Evolutionary conservation across 441 rosid genomes (phyloP).

Genomic region (Arabidopsis lyrata): DNA sequence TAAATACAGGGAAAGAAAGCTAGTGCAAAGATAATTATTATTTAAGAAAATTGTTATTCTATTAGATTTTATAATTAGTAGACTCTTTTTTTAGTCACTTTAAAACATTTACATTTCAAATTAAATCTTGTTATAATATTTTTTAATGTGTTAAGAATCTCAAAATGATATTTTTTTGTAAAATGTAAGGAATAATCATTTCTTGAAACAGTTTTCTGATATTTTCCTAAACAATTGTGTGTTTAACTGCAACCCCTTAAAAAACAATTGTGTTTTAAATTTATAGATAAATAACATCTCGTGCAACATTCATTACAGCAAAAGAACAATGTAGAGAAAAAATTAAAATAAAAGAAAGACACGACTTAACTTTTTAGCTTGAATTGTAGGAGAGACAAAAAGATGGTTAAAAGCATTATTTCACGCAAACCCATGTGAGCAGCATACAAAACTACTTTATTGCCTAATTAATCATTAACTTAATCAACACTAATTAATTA

Average conservation of each 20-base stretch:
- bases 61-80: background rate
- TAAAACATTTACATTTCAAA: background rate
- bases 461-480: conserved; percentile 36
- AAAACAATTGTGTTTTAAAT: background rate
- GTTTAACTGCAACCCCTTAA: too few relatives aligned
- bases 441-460: conserved; percentile 47
- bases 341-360: conserved; percentile 41
- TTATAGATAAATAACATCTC: conserved; percentile 25
- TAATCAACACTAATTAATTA: conserved; percentile 20
- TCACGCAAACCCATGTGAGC: conserved; percentile 56
- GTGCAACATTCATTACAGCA: conserved; percentile 36
- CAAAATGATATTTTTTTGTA: background rate
- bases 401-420: conserved; percentile 45
- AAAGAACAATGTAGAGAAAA: conserved; percentile 38
- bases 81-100: background rate
- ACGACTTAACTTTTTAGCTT: conserved; percentile 44
- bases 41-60: background rate
- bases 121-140: background rate
- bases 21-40: background rate
- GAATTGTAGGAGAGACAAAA: conserved; percentile 46
- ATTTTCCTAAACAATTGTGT: background rate
- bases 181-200: background rate
- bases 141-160: background rate
- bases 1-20: background rate
- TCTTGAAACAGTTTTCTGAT: background rate